Evolutionary conservation across 2,329 filamentous ascomycete species (phyloP).

Genomic region (Gnomoniopsis sp.): DNA sequence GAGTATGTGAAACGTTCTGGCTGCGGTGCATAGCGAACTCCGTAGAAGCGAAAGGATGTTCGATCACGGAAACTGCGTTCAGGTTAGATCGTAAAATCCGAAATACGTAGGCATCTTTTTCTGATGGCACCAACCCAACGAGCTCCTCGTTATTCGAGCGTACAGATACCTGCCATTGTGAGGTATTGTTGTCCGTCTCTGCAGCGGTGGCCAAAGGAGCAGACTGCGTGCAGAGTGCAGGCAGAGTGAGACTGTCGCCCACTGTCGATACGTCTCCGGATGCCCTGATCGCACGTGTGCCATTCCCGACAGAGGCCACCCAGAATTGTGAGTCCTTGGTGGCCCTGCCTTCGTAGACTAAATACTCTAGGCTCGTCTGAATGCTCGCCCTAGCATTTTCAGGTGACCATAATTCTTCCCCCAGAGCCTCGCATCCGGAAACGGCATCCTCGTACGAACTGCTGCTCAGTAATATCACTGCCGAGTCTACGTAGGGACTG

Average conservation of each 20-base stretch:
- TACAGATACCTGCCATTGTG: slow-evolving; percentile 34
- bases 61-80: slow-evolving; percentile 37
- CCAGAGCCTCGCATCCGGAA: slow-evolving; percentile 31
- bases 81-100: background rate
- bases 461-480: slow-evolving; percentile 32
- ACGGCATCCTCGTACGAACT: slow-evolving; percentile 27
- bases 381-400: slow-evolving; percentile 25
- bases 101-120: too few species aligned
- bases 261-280: slow-evolving; percentile 23
- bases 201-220: slow-evolving; percentile 37
- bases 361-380: slow-evolving; percentile 33
- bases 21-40: slow-evolving; percentile 42
- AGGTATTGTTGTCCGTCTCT: slow-evolving; percentile 27
- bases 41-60: slow-evolving; percentile 48
- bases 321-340: slow-evolving; percentile 30
- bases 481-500: slow-evolving; percentile 30
- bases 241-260: slow-evolving; percentile 22
- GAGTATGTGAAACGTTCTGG: slow-evolving; percentile 44
- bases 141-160: slow-evolving; percentile 36
- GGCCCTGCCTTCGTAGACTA: slow-evolving; percentile 29
- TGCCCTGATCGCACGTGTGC: slow-evolving; percentile 25
- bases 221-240: slow-evolving; percentile 40
- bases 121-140: slow-evolving; percentile 27
- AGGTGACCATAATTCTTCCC: slow-evolving; percentile 37
- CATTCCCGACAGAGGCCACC: slow-evolving; percentile 27